Conservation (phyloP, 306 rosid species). For the Prunus padus region DNA sequence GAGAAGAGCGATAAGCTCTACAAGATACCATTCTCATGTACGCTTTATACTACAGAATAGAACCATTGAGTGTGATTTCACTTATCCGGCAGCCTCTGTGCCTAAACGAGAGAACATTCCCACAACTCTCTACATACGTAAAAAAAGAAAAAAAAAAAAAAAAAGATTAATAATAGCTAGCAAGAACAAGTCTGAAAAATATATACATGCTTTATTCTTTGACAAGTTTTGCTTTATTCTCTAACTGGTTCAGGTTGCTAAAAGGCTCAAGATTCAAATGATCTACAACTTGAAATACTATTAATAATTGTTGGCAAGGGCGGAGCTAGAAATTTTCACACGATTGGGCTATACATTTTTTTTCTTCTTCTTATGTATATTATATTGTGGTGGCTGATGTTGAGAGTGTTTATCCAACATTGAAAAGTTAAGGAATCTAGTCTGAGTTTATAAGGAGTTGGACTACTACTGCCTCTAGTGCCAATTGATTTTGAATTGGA, state of each 20-base stretch:
- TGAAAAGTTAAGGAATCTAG: too few relatives aligned
- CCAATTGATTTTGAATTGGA: too few relatives aligned
- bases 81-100: not conserved
- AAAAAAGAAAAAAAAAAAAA: not conserved
- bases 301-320: not conserved
- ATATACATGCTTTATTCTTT: not conserved
- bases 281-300: not conserved
- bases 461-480: too few relatives aligned
- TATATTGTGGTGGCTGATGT: too few relatives aligned
- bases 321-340: too few relatives aligned
- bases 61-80: conserved; percentile 4
- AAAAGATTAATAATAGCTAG: not conserved
- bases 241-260: not conserved
- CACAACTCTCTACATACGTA: not conserved
- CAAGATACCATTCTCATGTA: not conserved
- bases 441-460: too few relatives aligned
- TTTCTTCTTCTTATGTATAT: too few relatives aligned
- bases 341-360: not conserved
- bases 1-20: not conserved
- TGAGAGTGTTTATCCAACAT: too few relatives aligned
- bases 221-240: not conserved
- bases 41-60: not conserved
- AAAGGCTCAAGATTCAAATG: not conserved
- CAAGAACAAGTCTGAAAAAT: not conserved
- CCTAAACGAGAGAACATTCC: not conserved